Conservation (phyloP, 2,329 filamentous ascomycete species). For the Trichophyton verrucosum region DNA sequence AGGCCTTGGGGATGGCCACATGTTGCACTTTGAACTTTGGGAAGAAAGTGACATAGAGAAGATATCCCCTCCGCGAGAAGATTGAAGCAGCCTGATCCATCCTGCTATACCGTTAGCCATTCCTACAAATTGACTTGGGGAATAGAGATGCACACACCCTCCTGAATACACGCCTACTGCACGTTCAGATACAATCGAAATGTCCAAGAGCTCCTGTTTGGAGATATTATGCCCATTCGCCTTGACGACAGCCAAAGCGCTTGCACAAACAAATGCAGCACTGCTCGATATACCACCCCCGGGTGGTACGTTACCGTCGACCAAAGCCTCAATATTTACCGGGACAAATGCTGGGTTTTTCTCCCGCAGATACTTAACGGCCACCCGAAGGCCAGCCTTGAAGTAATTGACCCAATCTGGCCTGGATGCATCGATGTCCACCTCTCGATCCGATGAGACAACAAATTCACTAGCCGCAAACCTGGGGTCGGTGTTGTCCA, state of each 20-base stretch:
- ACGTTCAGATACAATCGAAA: slow-evolving; percentile 88
- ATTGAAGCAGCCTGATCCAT: slow-evolving; percentile 98
- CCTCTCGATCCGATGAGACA: slow-evolving; percentile 47
- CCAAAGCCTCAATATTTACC: slow-evolving; percentile 70
- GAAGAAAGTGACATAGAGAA: slow-evolving; percentile 80
- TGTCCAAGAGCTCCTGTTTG: slow-evolving; percentile 82
- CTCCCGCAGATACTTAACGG: slow-evolving; percentile 59
- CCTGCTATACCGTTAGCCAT: slow-evolving; percentile 31
- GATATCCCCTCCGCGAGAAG: slow-evolving; percentile 73
- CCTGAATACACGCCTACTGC: slow-evolving; percentile 93
- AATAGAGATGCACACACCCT: slow-evolving; percentile 46
- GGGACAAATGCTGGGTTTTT: slow-evolving; percentile 52
- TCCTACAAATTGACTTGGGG: not conserved
- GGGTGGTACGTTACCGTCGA: slow-evolving; percentile 83
- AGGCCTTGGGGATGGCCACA: slow-evolving; percentile 67
- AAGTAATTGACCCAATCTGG: slow-evolving; percentile 99
- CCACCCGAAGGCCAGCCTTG: slow-evolving; percentile 77
- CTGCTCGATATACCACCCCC: slow-evolving; percentile 89
- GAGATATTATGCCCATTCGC: slow-evolving; percentile 75
- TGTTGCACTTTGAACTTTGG: slow-evolving; percentile 64
- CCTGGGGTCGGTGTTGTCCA: slow-evolving; percentile 65
- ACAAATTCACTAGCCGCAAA: slow-evolving; percentile 66
- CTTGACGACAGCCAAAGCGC: slow-evolving; percentile 72
- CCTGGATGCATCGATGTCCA: slow-evolving; percentile 72
- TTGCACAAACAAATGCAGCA: slow-evolving; percentile 84